phyloP scores from a whole-genome alignment of 148 eudicot genomes.

The Gaultheria prostrata region DNA sequence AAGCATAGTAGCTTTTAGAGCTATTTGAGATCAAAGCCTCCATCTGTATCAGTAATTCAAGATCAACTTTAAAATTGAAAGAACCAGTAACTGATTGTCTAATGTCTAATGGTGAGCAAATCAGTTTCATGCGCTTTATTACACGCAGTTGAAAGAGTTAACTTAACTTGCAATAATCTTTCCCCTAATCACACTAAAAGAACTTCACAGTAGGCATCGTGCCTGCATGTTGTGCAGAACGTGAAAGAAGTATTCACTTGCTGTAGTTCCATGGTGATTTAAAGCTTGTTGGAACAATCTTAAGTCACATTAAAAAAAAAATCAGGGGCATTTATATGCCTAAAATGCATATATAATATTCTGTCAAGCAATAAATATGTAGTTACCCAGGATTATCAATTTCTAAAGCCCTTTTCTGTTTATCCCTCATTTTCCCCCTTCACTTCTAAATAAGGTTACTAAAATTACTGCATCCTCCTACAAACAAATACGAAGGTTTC shows the following conservation, averaged over 20 bases:
- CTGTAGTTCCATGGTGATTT: slow-evolving; percentile 4
- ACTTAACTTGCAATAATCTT: slow-evolving; percentile 1
- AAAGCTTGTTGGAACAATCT: background rate
- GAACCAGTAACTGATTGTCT: background rate
- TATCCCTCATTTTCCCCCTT: too few species aligned
- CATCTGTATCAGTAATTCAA: slow-evolving; percentile 49
- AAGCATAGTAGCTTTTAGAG: slow-evolving; percentile 92
- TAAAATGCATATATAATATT: background rate
- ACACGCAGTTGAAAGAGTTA: background rate
- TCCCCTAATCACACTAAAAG: background rate
- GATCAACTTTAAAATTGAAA: background rate
- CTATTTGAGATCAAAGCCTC: slow-evolving; percentile 82
- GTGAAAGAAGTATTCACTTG: background rate
- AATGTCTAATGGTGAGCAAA: background rate
- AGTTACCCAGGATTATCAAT: background rate
- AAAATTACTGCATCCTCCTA: background rate
- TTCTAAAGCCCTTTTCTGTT: background rate
- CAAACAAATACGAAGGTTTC: background rate
- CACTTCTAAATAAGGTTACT: too few species aligned
- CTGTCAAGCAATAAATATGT: background rate
- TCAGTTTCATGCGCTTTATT: background rate
- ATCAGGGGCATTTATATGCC: background rate
- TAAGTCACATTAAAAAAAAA: background rate
- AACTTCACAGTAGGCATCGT: background rate
- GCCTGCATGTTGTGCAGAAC: background rate